Percentiles rank a stretch among this genome's conserved stretches.
phyloP scores from a whole-genome alignment of 1,284 basidiomycete genomes.

The Laetiporus sulphureus region DNA sequence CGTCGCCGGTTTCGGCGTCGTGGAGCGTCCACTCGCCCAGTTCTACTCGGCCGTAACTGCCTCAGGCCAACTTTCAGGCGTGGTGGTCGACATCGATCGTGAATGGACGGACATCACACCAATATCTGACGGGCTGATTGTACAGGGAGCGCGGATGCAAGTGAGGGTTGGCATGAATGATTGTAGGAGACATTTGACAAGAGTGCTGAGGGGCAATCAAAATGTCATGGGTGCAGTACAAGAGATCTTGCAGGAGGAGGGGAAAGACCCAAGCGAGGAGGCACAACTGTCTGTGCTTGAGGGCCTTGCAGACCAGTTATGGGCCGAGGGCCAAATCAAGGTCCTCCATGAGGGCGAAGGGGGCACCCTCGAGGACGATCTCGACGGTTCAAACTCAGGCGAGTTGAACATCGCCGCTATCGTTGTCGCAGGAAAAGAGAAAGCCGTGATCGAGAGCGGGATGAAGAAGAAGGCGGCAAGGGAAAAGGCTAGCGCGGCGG shows the following conservation, averaged over 20 bases:
- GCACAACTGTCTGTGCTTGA: conserved; percentile 43
- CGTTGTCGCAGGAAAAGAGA: conserved; percentile 74
- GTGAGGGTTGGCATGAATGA: conserved; percentile 65
- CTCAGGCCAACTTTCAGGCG: conserved; percentile 63
- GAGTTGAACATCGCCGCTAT: conserved; percentile 81
- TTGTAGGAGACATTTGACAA: conserved; percentile 72
- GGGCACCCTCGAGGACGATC: conserved; percentile 37
- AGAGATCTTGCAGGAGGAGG: conserved; percentile 29
- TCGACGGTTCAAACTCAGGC: conserved; percentile 62
- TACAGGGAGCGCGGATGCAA: conserved; percentile 52
- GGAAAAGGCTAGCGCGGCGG: conserved; percentile 72
- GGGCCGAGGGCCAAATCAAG: conserved; percentile 57
- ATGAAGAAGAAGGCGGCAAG: conserved; percentile 75
- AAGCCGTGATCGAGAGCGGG: conserved; percentile 74
- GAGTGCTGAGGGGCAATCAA: conserved; percentile 61
- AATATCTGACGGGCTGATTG: conserved; percentile 73
- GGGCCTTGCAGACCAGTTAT: conserved; percentile 54
- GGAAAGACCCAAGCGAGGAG: conserved; percentile 32
- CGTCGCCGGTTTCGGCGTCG: conserved; percentile 76
- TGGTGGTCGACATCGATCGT: conserved; percentile 83
- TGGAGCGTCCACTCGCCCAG: conserved; percentile 82
- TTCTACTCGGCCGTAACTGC: conserved; percentile 61
- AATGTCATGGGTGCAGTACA: conserved; percentile 59
- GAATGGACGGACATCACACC: conserved; percentile 74
- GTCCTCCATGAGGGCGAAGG: conserved; percentile 69